Percentiles rank a stretch among this genome's conserved stretches.
Evolutionary conservation across 129 eudicot species (phyloP).

Genomic region (Lactuca saligna): DNA sequence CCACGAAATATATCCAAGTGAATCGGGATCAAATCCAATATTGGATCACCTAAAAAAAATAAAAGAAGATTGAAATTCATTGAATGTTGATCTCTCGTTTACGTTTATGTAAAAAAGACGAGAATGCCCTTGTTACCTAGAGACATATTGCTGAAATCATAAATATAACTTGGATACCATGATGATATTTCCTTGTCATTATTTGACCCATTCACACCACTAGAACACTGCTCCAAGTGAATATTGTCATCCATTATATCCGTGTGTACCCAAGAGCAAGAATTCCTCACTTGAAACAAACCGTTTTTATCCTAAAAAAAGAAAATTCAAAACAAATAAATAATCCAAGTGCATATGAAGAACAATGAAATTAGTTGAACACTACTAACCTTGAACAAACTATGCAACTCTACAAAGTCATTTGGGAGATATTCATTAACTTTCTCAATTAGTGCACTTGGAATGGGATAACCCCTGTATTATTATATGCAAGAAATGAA

Average conservation of each 20-base stretch:
- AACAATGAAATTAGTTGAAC: background rate
- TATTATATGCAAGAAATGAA: background rate
- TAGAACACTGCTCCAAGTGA: slow-evolving; percentile 56
- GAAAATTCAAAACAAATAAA: too few species aligned
- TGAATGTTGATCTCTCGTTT: too few species aligned
- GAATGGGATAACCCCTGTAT: slow-evolving; percentile 91
- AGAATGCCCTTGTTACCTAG: slow-evolving; percentile 49
- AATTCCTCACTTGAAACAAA: slow-evolving; percentile 30
- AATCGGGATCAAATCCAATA: slow-evolving; percentile 76
- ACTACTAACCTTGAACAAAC: slow-evolving; percentile 50
- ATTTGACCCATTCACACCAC: slow-evolving; percentile 16
- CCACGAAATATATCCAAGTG: slow-evolving; percentile 80
- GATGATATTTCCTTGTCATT: slow-evolving; percentile 34
- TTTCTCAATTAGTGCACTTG: slow-evolving; percentile 64
- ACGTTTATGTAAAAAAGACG: background rate
- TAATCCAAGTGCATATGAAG: too few species aligned
- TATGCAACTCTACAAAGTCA: slow-evolving; percentile 49
- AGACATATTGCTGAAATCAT: slow-evolving; percentile 89
- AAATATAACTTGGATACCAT: slow-evolving; percentile 79
- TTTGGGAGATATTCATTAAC: slow-evolving; percentile 77
- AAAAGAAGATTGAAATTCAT: too few species aligned
- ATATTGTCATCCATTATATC: slow-evolving; percentile 96
- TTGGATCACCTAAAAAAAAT: slow-evolving; percentile 62
- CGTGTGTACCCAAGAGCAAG: slow-evolving; percentile 86
- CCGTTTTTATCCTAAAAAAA: slow-evolving; percentile 42